Evolutionary conservation across 148 eudicot genomes (phyloP).

Genomic region (Bassia scoparia): DNA sequence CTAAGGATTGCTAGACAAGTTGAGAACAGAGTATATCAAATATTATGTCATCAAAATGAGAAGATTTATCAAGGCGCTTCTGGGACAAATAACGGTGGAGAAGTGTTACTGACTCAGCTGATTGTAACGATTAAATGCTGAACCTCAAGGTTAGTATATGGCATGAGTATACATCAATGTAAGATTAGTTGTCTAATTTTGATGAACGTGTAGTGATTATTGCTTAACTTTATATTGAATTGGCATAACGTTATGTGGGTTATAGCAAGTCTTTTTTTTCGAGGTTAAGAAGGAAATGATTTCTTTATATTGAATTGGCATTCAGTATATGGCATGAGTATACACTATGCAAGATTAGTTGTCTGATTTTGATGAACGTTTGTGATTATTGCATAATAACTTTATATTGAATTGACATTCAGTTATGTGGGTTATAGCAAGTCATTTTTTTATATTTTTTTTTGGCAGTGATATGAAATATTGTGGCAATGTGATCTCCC

Average conservation of each 20-base stretch:
- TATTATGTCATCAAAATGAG: slow-evolving; percentile 30
- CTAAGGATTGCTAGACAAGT: slow-evolving; percentile 62
- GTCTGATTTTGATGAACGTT: background rate
- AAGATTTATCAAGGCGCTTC: slow-evolving; percentile 19
- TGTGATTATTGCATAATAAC: background rate
- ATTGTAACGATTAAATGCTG: slow-evolving; percentile 42
- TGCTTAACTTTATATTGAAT: too few species aligned
- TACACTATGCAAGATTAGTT: too few species aligned
- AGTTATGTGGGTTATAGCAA: background rate
- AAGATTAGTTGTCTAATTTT: too few species aligned
- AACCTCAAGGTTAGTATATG: slow-evolving; percentile 89
- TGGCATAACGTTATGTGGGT: too few species aligned
- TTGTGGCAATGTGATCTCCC: background rate
- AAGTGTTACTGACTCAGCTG: slow-evolving; percentile 32
- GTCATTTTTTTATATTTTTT: background rate
- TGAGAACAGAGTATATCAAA: slow-evolving; percentile 60
- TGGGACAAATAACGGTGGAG: slow-evolving; percentile 29
- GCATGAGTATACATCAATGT: too few species aligned
- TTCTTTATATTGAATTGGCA: too few species aligned
- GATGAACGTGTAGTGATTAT: too few species aligned
- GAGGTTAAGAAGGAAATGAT: too few species aligned
- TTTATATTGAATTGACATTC: background rate
- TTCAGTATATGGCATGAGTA: too few species aligned
- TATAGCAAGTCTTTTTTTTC: too few species aligned
- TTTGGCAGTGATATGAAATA: background rate